Base-by-base conservation (phyloP, 805 yeast species). In the Sugiyamaella qingdaonensis region DNA sequence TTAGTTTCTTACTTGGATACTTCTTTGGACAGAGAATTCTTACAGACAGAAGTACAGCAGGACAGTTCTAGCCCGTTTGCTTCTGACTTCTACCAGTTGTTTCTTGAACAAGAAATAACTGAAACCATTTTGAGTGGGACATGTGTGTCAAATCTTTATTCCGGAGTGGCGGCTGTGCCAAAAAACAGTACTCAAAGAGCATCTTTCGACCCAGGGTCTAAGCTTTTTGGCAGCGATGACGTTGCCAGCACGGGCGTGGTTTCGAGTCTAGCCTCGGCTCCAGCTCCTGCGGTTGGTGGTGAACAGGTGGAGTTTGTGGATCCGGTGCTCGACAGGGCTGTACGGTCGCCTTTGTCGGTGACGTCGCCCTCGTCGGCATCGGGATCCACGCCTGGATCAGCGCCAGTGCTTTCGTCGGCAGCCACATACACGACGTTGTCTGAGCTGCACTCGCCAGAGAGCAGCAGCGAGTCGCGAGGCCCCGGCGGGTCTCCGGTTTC, bases 11-110 rank as follows among this genome's bases (percentile, higher is more conserved):
- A 42, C 14, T 45, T 46, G 50, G 24, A 21, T 37, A 48, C 31
- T 51, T 33, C 50, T 21, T 51, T 34, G 35, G 35, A 45, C 46
- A 33, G 46, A 31, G 48, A 42, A 48, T 16, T 49, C 31, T 9
- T 16, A n/a, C 16, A 42, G 14, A n/a, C 43, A 39, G 33, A 37
- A 13, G 19, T 33, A 18, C 29, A 32, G 32, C 36, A 16, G 37
- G 44, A 49, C 48, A 19, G 14, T 21, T 18, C 31, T 31, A 45
- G 36, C 48, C 36, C 16, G 27, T 16, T 45, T 27, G 24, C 46
- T 45, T 45, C 48, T 16, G 34, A 45, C n/a, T 45, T 29, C 21
- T 16, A 32, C 21, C 48, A 45, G 48, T 45, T 45, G 48, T 45
- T 45, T 45, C 48, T 45, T 32, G n/a, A 31, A 9, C 19, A 37